Conservation (phyloP, 305 asterid species). For the Fraxinus sp. region DNA sequence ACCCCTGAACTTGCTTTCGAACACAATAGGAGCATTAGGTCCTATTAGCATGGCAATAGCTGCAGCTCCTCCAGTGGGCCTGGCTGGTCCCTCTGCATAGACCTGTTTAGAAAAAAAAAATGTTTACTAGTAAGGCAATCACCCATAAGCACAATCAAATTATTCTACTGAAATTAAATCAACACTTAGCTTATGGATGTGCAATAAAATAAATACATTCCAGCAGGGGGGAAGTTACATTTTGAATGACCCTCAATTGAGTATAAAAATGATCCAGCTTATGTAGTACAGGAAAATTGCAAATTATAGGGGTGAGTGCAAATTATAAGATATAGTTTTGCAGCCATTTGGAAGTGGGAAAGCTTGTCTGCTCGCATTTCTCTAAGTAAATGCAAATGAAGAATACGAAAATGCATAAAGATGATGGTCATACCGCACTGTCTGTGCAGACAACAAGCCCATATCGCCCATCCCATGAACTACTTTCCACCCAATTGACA, state of each 20-base stretch:
- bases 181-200: background rate
- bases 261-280: background rate
- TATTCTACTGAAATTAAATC: constrained; percentile 5
- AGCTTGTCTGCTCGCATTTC: background rate
- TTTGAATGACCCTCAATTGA: background rate
- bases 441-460: constrained; percentile 99
- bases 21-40: constrained; percentile 92
- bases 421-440: constrained; percentile 73
- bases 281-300: background rate
- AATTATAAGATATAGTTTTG: background rate
- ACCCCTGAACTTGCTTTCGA: constrained; percentile 92
- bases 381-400: background rate
- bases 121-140: constrained; percentile 17
- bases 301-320: background rate
- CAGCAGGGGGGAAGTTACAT: background rate
- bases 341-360: background rate
- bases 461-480: constrained; percentile 98
- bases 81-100: constrained; percentile 99
- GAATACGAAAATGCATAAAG: constrained; percentile 15
- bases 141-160: background rate
- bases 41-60: constrained; percentile 96
- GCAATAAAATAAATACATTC: background rate
- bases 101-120: constrained; percentile 48
- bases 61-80: constrained; percentile 99
- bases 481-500: constrained; percentile 96